Conservation (phyloP, 2,329 filamentous ascomycete genomes). For the Fusarium citri region DNA sequence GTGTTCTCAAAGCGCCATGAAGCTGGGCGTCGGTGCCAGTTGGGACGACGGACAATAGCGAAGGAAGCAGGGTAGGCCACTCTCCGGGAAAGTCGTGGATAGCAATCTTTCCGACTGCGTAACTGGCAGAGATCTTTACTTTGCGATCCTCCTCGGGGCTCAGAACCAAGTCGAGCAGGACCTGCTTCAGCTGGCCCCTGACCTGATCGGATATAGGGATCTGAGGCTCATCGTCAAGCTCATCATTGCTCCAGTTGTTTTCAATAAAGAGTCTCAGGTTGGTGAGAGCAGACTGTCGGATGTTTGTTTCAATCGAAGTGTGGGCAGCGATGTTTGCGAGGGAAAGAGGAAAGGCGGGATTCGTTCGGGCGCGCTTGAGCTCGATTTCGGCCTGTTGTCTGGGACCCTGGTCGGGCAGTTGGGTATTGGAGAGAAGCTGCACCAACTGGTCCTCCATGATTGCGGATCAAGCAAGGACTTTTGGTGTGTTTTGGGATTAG, state of each 20-base stretch:
- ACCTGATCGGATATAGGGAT: conserved; percentile 78
- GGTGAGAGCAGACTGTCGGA: conserved; percentile 86
- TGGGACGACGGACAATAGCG: conserved; percentile 81
- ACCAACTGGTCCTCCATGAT: conserved; percentile 93
- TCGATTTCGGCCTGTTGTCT: conserved; percentile 89
- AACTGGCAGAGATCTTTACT: conserved; percentile 85
- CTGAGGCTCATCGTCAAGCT: conserved; percentile 72
- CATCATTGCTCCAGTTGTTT: conserved; percentile 82
- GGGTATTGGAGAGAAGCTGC: conserved; percentile 86
- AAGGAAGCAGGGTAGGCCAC: conserved; percentile 90
- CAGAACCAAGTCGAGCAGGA: conserved; percentile 81
- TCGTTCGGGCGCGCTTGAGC: conserved; percentile 76
- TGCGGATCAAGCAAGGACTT: conserved; percentile 33
- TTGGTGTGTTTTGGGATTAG: conserved; percentile 15
- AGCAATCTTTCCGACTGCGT: conserved; percentile 91
- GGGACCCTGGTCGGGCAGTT: conserved; percentile 78
- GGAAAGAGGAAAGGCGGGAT: conserved; percentile 79
- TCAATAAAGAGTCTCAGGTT: conserved; percentile 86
- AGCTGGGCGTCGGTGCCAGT: conserved; percentile 81
- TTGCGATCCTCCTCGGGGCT: conserved; percentile 81
- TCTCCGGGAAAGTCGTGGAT: conserved; percentile 92
- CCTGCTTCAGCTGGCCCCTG: conserved; percentile 78
- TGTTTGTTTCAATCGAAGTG: conserved; percentile 75
- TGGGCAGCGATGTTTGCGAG: conserved; percentile 86
- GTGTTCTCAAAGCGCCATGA: conserved; percentile 88